phyloP scores from a whole-genome alignment of 129 eudicot species.

The Oenanthe sinensis region DNA sequence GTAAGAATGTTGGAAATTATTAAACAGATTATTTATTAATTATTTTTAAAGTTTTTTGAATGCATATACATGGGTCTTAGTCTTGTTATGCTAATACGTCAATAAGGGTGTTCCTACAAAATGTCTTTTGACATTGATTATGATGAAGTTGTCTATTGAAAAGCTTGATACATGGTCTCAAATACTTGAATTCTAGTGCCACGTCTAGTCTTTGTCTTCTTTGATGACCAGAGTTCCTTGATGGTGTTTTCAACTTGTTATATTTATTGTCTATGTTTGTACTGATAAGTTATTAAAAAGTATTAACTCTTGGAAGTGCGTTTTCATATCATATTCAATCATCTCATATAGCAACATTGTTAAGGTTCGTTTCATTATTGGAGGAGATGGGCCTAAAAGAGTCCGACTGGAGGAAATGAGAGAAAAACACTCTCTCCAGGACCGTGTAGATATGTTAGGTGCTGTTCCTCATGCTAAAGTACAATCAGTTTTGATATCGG shows the following conservation, averaged over 20 bases:
- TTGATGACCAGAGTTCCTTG: background rate
- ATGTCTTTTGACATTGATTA: background rate
- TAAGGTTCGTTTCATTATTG: conserved; percentile 85
- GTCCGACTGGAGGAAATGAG: conserved; percentile 98
- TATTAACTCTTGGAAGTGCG: background rate
- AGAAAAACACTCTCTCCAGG: conserved; percentile 97
- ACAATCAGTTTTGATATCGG: conserved; percentile 74
- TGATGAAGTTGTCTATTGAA: background rate
- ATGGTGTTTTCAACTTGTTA: background rate
- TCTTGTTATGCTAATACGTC: background rate
- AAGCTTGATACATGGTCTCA: background rate
- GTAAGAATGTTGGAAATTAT: background rate
- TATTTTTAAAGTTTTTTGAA: background rate
- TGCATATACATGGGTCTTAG: background rate
- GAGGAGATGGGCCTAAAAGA: conserved; percentile 99
- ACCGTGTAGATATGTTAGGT: conserved; percentile 91
- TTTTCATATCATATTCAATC: background rate
- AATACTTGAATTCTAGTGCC: background rate
- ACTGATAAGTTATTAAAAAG: background rate
- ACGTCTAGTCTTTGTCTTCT: background rate
- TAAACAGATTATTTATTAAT: background rate
- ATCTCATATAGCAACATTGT: conserved; percentile 22
- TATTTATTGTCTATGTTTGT: background rate
- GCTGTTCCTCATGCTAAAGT: conserved; percentile 99
- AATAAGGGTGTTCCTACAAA: background rate